Base-by-base conservation (phyloP, 2,329 filamentous ascomycete genomes). In the Nemania sp. region DNA sequence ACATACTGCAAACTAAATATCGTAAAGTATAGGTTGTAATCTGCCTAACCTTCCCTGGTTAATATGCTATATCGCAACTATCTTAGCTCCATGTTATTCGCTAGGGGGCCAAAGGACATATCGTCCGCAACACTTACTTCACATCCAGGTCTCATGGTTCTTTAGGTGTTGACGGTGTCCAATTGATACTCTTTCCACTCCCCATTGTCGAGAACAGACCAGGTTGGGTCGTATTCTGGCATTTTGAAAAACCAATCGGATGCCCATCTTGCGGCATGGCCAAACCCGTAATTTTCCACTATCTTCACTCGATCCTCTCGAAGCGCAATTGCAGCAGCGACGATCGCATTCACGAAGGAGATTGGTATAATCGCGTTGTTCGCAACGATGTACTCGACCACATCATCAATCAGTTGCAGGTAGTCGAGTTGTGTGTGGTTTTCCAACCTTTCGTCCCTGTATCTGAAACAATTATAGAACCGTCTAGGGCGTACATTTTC, bases 401-500 rank as follows among this genome's bases (percentile, higher is more conserved):
- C 20, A 20, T 41, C 32, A 38, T 41, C 32, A 41, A 41, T 11
- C 10, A 32, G 32, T 5, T 11, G 0, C 8, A 60, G 45, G 24
- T 29, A 60, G 32, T 60, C 29, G 29, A 1, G 1, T 20, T 60
- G 57, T 38, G 22, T 22, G 3, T 6, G 11, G 3, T 7, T 1
- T 1, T 8, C 7, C 1, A 51, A 7, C 0, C 11, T 41, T 15
- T 5, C 18, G 15, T 18, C 11, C 38, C 38, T 18, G 5, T 18
- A n/a, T 20, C n/a, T n/a, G n/a, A n/a, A n/a, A n/a, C n/a, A n/a
- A 5, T 59, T 43, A 5, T 51, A 59, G 20, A 59, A 5, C 2
- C 11, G 1, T 20, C 24, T 11, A 38, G 26, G 11, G 2, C 0
- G 0, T 51, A 29, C 27, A 0, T 0, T 2, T 10, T 20, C 3